Base-by-base conservation (phyloP, 768 basidiomycete genomes). In the Xerocomus brunneocitrinus region DNA sequence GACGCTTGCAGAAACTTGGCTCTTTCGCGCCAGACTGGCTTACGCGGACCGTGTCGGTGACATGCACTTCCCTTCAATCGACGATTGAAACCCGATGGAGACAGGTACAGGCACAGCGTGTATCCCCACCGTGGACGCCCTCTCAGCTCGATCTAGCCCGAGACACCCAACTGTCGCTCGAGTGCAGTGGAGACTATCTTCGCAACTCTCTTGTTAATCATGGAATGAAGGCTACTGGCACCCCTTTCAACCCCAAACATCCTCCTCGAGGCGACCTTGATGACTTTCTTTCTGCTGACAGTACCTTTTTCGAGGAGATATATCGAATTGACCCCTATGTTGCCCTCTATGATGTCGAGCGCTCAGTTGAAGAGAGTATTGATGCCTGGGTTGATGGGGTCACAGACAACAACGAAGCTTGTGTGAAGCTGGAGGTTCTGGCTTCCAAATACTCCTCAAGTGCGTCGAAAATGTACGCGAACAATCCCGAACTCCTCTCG, bases 261-360 rank as follows among this genome's bases (percentile, higher is more conserved):
- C 34, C 5, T 10, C 35, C 1, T 12, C 57, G 62, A 30, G 56
- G 65, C 2, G 28, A 41, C 16, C 52, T 64, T 8, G 28, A 59
- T 0, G 49, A 64, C 31, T 64, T 64, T 40, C 43, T 64, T 6
- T 55, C 54, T 36, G 27, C 19, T 0, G 49, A 56, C 31, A 46
- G 52, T 3, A 19, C 30, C 3, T 57, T 64, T 36, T 62, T 64
- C 53, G 38, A 46, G 3, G 27, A 30, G 5, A 52, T 52, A 1
- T 59, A 56, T 32, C 10, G 14, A 9, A 5, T 28, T 0, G 60
- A 59, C 2, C 55, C 59, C 19, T 35, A 41, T 50, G 1, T 58
- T 27, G 53, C 67, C 3, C 65, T 78, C 0, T 68, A 60, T 8
- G 76, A 78, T 52, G 68, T 78, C 35, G 76, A 78, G 57, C 45